Evolutionary conservation across 164 flowering plant genomes (phyloP), one percentile per base, ranked within the genome.

Genomic region (Euptelea pleiosperma): DNA sequence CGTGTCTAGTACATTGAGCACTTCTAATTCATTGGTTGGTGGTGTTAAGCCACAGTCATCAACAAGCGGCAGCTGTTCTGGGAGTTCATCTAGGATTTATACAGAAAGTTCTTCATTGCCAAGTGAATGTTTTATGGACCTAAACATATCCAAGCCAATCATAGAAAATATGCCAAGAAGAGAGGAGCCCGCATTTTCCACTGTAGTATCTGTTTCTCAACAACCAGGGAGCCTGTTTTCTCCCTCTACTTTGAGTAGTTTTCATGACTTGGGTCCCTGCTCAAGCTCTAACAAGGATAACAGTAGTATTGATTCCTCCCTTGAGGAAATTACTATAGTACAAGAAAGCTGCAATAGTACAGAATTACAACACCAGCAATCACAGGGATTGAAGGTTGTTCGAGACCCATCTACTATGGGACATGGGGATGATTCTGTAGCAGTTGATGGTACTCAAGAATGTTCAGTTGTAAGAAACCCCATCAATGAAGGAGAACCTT

Each of bases 141-240:
- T 10, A 1, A 34, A 21, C 10, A 7, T 8, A 22, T 39, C 16
- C 7, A 51, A 60, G 19, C 40, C 56, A 46, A 21, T 34, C 14
- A 46, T 47, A 21, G 22, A 59, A 12, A 31, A 47, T 15, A 46
- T 59, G 52, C 43, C 62, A 12, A 15, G 8, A 36, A 34, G n/a
- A 46, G 62, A 21, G 61, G 61, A 59, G 8, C 33, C 43, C 28
- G 24, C 53, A 15, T 58, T 59, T 44, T 59, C 62, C 14, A 59
- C 44, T 2, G 33, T 59, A n/a, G 31, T 58, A 6, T 46, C 62
- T 21, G 43, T 46, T 48, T 59, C 44, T 36, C 45, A 49, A 24
- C 46, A 49, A 35, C 26, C 14, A 12, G 53, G 19, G 8, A 34
- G 28, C 53, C 43, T 47, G 41, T 46, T 34, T 46, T 1, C 22